Base-by-base conservation (phyloP, 129 eudicot genomes). In the Apium graveolens region DNA sequence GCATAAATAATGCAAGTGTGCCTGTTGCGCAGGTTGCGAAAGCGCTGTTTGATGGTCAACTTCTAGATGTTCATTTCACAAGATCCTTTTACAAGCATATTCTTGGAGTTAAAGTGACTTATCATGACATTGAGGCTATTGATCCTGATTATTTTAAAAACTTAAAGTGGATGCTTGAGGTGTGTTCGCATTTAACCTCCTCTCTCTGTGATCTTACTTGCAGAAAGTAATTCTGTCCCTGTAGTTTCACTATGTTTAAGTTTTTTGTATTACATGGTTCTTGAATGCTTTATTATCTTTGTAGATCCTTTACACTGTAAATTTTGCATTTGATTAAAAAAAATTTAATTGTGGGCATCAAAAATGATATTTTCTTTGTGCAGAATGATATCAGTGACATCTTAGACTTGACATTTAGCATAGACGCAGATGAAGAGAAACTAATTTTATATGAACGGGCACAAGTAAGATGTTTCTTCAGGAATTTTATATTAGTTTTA, bases 161-260 rank as follows among this genome's bases (percentile, higher is more conserved):
- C 83, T 80, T 96, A 84, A 92, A 92, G 82, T 96, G 99, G 99
- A 82, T 92, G 95, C 99, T 96, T 78, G 97, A 96, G 99, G 99
- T 96, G 5, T 75, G 86, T 73, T 73, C 7, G 66, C 39, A 57
- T n/a, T 21, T n/a, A 24, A 7, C 27, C 32, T 39, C 32, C 76
- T 31, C 62, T 13, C 62, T 37, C 34, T 35, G 34, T 76, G 44
- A 41, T 7, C 44, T 41, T 8, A 8, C 44, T 41, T 3, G 10
- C 11, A 41, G 44, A 41, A 41, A 41, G 44, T 41, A 41, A 41
- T 41, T 29, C 17, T 18, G 2, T n/a, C 31, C 31, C 27, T 0
- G 9, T 26, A 73, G 74, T 27, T 70, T 70, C 42, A 17, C 10
- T 3, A 18, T 49, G n/a, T 49, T 4, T 48, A 48, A 24, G 24